A percentile compares a stretch with the other conserved stretches of the same genome.
phyloP scores from a whole-genome alignment of 2,329 filamentous ascomycete genomes.

The Emmonsia crescens region DNA sequence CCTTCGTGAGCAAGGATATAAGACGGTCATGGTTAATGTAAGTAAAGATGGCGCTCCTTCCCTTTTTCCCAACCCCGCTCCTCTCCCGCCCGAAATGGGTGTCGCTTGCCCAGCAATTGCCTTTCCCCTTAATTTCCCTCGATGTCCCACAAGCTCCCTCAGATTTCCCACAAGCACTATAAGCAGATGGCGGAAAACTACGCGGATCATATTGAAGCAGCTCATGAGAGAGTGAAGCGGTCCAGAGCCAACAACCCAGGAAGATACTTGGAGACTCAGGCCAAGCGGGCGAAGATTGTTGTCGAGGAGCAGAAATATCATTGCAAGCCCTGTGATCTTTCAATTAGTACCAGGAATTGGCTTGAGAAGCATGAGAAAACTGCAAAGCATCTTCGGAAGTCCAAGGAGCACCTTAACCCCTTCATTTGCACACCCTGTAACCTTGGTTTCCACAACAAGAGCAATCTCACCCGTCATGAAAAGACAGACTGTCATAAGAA shows the following conservation, averaged over 20 bases:
- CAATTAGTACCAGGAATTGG: neutral
- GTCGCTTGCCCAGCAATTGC: neutral
- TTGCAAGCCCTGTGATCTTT: neutral
- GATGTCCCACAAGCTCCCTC: neutral
- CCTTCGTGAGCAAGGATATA: conserved; percentile 68
- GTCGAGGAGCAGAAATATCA: neutral
- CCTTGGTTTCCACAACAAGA: neutral
- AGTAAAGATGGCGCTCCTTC: conserved; percentile 8
- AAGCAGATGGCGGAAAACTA: neutral
- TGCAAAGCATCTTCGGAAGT: neutral
- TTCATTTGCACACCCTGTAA: neutral
- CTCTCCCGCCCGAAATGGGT: no score
- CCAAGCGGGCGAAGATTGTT: neutral
- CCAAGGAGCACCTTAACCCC: neutral
- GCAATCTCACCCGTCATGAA: neutral
- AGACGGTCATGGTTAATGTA: conserved; percentile 87
- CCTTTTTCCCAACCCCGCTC: neutral
- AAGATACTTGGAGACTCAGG: neutral
- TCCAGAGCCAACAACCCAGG: neutral
- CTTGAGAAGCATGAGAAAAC: neutral
- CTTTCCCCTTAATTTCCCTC: neutral
- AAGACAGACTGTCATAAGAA: neutral
- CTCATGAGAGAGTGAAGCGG: neutral
- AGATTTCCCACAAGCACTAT: neutral
- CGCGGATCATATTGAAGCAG: neutral